Base-by-base conservation (phyloP, 148 eudicot species). In the Persicaria maculosa region DNA sequence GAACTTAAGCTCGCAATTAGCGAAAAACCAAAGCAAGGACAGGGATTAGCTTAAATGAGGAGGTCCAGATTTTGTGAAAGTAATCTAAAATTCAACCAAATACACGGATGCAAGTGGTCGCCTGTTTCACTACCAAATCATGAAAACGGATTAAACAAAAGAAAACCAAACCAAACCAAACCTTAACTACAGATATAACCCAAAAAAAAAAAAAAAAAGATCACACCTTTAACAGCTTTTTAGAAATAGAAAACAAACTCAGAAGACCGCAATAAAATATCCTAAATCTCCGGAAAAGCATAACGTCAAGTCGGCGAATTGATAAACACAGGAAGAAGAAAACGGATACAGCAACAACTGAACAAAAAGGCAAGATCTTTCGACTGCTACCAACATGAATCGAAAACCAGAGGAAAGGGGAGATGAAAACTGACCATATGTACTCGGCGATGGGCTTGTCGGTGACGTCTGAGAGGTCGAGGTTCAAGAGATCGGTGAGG, bases 401-500 rank as follows among this genome's bases (percentile, higher is more conserved):
- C 36, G 8, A 20, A 10, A 25, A 0, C n/a, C 57, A 0, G 64
- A 6, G 11, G 44, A 1, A 25, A 22, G 9, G 36, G 44, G 14
- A 65, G 68, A 62, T 25, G 70, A 40, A 71, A 12, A 58, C 70
- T 55, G 17, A 75, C 77, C 77, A 75, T 64, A 75, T 50, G 57
- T 75, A 75, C 19, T 75, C 77, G 68, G 72, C 77, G 67, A 75
- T 75, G 10, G 65, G 12, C 58, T 75, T 75, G 47, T 75, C 77
- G 44, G 77, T 47, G 53, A 22, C 4, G 25, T 75, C 72, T 2
- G 77, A 75, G 52, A 75, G 77, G 77, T 75, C 25, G 46, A 75
- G 77, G 71, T 75, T 75, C 12, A 75, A 1, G 72, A 75, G 77
- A 48, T 75, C 77, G 8, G 77, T 43, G 22, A 75, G 59, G 5